These are phyloP conservation scores for Westerdykella aurantiaca DNA, from an alignment of 2,329 filamentous ascomycete genomes.

Conservation along the genomic window DNA sequence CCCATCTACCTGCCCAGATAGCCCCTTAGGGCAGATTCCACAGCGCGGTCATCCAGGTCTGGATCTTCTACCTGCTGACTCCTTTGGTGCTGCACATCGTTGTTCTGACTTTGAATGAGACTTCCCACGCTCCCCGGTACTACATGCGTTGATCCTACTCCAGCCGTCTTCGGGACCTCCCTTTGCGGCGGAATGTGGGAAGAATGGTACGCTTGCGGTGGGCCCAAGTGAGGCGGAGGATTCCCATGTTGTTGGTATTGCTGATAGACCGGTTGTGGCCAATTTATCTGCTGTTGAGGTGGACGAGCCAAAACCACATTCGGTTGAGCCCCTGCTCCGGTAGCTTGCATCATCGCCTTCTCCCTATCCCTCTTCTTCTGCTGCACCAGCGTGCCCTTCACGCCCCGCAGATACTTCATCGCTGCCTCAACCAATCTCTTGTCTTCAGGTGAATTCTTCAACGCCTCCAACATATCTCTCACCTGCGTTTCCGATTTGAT, in stretches of 20 bases:
- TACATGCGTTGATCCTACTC: not conserved
- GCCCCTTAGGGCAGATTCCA: constrained; percentile 22
- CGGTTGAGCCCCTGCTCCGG: not conserved
- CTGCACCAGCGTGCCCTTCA: constrained; percentile 52
- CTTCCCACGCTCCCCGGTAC: constrained; percentile 7
- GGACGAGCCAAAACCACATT: too few species aligned
- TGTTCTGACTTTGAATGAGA: not conserved
- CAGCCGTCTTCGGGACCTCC: too few species aligned
- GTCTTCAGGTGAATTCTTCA: constrained; percentile 55
- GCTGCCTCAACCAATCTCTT: constrained; percentile 50
- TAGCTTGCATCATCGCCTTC: constrained; percentile 11
- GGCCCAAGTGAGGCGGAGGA: not conserved
- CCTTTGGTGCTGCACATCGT: not conserved
- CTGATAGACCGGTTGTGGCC: constrained; percentile 8
- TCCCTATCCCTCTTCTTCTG: constrained; percentile 43
- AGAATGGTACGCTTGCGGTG: not conserved
- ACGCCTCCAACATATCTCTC: constrained; percentile 56
- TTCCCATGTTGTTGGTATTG: constrained; percentile 10
- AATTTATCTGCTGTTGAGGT: not conserved
- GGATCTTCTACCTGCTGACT: constrained; percentile 3
- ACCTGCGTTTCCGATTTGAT: constrained; percentile 59
- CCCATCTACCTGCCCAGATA: constrained; percentile 14
- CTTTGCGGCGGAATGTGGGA: not conserved
- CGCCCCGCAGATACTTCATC: constrained; percentile 51
- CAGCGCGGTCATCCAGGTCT: constrained; percentile 18